Evolutionary conservation across 2,329 filamentous ascomycete species (phyloP), one percentile per base, ranked within the genome.

Genomic region (Nemania abortiva): DNA sequence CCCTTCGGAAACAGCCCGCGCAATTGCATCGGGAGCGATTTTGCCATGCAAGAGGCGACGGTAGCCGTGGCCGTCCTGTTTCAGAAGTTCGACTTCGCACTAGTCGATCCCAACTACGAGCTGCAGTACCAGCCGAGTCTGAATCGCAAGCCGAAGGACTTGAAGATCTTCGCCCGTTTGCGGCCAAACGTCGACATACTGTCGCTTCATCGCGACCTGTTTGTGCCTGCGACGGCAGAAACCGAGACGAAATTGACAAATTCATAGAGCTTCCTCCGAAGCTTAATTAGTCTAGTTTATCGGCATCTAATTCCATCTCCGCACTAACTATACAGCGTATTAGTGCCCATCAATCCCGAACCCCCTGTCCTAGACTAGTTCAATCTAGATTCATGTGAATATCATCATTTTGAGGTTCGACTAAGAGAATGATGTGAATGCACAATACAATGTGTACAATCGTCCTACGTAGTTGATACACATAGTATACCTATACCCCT

Each of bases 41-140:
- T 72, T 34, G 70, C 70, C 2, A 20, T 67, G 29, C 68, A 72
- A 58, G 68, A 70, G 42, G 66, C 68, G 13, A 69, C 39, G 11
- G 20, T 70, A 18, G 66, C 68, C 15, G 50, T 62, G 9, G 66
- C 66, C 0, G 49, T 70, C 37, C 24, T 72, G 53, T 65, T 72
- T 27, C 70, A 70, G 55, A 69, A 66, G 11, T 69, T 70, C 22
- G 68, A 72, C 55, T 68, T 72, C 39, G 18, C 34, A 7, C 63
- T 70, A 1, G 68, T 57, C 1, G 68, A 72, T 49, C 63, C 70
- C n/a, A 22, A 68, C 27, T 70, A 67, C 37, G 37, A 70, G 49
- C 34, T 72, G 20, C 54, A 11, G 6, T 45, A 50, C 50, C 55
- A 69, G 55, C 59, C 63, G 22, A 56, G 61, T 31, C 31, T 65